Conservation (phyloP, 352 stramenopile genomes). For the Phytophthora chlamydospora region DNA sequence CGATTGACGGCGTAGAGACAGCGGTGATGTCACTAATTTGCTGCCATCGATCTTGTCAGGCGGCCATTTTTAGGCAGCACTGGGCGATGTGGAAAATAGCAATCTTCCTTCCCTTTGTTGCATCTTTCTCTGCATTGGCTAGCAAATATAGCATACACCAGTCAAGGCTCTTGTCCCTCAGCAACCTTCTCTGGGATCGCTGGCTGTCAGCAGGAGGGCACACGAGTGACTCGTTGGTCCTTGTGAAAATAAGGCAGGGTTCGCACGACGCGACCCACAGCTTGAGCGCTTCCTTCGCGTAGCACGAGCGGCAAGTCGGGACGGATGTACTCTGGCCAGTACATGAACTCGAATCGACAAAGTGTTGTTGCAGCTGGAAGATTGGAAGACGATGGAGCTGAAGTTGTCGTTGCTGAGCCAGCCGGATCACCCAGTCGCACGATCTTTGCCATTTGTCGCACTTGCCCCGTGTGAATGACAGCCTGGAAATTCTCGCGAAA, state of each 20-base stretch:
- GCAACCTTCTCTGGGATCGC: neutral
- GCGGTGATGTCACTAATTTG: slow-evolving; percentile 13
- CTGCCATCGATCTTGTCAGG: slow-evolving; percentile 17
- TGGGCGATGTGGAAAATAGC: slow-evolving; percentile 17
- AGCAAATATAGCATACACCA: slow-evolving; percentile 21
- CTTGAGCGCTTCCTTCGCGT: slow-evolving; percentile 67
- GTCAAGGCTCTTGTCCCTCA: neutral
- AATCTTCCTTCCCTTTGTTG: slow-evolving; percentile 7
- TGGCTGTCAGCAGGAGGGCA: slow-evolving; percentile 54
- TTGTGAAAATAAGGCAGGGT: slow-evolving; percentile 55
- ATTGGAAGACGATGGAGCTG: slow-evolving; percentile 13
- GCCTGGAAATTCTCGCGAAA: slow-evolving; percentile 81
- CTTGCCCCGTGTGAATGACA: slow-evolving; percentile 82
- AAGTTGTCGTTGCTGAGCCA: neutral
- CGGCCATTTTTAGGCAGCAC: slow-evolving; percentile 27
- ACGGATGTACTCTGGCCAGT: slow-evolving; percentile 86
- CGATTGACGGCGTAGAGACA: slow-evolving; percentile 3
- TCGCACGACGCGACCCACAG: slow-evolving; percentile 71
- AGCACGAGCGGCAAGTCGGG: slow-evolving; percentile 80
- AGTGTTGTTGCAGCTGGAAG: slow-evolving; percentile 46
- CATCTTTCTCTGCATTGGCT: slow-evolving; percentile 11
- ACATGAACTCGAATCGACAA: slow-evolving; percentile 88
- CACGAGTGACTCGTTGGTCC: slow-evolving; percentile 45
- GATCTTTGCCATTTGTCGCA: slow-evolving; percentile 84
- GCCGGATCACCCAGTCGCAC: slow-evolving; percentile 45